Evolutionary conservation across 768 basidiomycete species (phyloP), one percentile per base, ranked within the genome.

Genomic region (Tubosaeta brunneosetosa): DNA sequence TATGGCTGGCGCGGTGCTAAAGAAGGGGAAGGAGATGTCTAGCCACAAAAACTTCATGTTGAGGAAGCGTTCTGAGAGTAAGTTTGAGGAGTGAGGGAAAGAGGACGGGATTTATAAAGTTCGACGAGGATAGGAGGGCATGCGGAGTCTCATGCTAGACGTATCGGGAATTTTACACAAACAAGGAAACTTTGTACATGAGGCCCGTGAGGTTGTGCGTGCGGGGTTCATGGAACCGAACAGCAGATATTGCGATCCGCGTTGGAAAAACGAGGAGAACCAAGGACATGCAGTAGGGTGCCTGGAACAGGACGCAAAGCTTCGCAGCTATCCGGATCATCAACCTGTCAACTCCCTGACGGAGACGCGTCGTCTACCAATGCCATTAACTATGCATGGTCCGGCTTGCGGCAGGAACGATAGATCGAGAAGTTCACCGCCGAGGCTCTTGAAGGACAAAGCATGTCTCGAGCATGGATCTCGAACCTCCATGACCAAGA

Each of bases 21-120:
- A 48, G 43, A 60, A 60, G 1, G 63, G 63, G 6, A 60, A 44
- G 0, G 56, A 54, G 0, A 65, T 2, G 3, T 65, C 61, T 2
- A 60, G 36, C 63, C 61, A 64, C 7, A 40, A n/a, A 16, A 53
- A 38, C 40, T 37, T 49, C 51, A 56, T 56, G 33, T 26, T 29
- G 51, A 46, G 29, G 25, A 6, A 40, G 29, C 32, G 32, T 34
- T 34, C 10, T 31, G 29, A 34, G 33, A 2, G 33, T 10, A 13
- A 10, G 33, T 12, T 4, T 4, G 36, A 37, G 36, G 8, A 37
- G 8, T 37, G 36, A n/a, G 13, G 36, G 5, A 37, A 37, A 17
- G n/a, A 37, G 22, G 22, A 25, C 19, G 17, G 6, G 4, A n/a
- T 11, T 37, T 19, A 22, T 40, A 40, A 17, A 14, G 19, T 41